phyloP scores from a whole-genome alignment of 495 filamentous ascomycete genomes.

The Aspergillus affinis region DNA sequence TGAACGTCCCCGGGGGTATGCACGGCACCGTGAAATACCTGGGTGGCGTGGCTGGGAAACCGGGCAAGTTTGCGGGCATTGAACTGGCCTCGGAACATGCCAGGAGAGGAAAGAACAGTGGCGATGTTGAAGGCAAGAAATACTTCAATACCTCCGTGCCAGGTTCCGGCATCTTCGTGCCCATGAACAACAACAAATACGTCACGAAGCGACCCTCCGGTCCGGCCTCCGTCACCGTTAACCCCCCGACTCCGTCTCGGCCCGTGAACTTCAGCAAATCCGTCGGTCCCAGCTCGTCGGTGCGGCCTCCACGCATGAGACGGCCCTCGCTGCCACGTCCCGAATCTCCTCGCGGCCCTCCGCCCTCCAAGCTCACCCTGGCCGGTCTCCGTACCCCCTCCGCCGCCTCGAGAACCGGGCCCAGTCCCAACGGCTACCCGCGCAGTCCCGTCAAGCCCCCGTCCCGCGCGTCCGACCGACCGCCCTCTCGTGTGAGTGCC shows the following conservation, averaged over 20 bases:
- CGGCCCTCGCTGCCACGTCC: slow-evolving; percentile 78
- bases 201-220: slow-evolving; percentile 54
- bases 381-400: slow-evolving; percentile 51
- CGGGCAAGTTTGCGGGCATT: slow-evolving; percentile 90
- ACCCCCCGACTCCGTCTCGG: slow-evolving; percentile 67
- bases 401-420: slow-evolving; percentile 30
- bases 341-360: slow-evolving; percentile 67
- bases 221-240: slow-evolving; percentile 57
- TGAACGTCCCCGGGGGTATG: slow-evolving; percentile 96
- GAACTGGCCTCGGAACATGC: slow-evolving; percentile 83
- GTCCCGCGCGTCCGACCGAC: slow-evolving; percentile 43
- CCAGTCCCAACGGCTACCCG: slow-evolving; percentile 31
- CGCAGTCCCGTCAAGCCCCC: slow-evolving; percentile 46
- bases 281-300: slow-evolving; percentile 74
- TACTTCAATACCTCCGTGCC: slow-evolving; percentile 82
- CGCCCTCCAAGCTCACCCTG: slow-evolving; percentile 56
- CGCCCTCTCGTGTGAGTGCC: slow-evolving; percentile 42
- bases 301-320: slow-evolving; percentile 49
- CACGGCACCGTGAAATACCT: slow-evolving; percentile 86
- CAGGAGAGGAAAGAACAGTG: slow-evolving; percentile 86
- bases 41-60: slow-evolving; percentile 83
- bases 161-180: slow-evolving; percentile 92
- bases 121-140: slow-evolving; percentile 81
- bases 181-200: slow-evolving; percentile 79
- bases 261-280: slow-evolving; percentile 76